Percentiles rank a stretch among this genome's conserved stretches.
Evolutionary conservation across 2,329 filamentous ascomycete genomes (phyloP).

Genomic region (Claviceps cyperi): DNA sequence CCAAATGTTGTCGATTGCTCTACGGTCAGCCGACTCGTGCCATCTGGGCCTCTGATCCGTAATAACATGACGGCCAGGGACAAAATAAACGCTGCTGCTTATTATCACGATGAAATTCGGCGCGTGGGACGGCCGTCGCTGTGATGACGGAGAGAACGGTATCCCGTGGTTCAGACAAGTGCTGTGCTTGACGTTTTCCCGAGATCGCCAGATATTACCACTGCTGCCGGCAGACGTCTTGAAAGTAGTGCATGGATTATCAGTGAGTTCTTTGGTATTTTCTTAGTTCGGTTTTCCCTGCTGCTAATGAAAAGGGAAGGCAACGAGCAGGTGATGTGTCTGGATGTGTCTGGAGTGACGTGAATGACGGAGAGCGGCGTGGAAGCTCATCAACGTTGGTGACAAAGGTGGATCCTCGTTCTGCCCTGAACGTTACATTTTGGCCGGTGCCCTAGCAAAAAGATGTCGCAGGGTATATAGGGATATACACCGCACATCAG

Average conservation of each 20-base stretch:
- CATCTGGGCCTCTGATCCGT: constrained; percentile 79
- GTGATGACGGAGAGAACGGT: background rate
- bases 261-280: background rate
- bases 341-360: background rate
- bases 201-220: background rate
- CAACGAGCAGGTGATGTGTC: background rate
- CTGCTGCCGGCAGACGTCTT: background rate
- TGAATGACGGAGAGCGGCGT: background rate
- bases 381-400: constrained; percentile 7
- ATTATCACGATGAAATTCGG: background rate
- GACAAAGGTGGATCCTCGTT: constrained; percentile 3
- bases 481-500: no score
- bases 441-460: background rate
- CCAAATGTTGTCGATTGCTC: constrained; percentile 61
- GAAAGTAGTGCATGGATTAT: background rate
- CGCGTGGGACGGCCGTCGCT: background rate
- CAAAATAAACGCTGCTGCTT: constrained; percentile 7
- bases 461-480: no score
- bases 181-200: background rate
- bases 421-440: background rate
- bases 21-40: constrained; percentile 75
- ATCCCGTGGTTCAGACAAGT: background rate
- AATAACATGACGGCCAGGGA: constrained; percentile 49
- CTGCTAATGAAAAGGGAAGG: background rate
- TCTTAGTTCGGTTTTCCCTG: background rate